phyloP scores from a whole-genome alignment of 306 rosid species.

The Trifolium repens region DNA sequence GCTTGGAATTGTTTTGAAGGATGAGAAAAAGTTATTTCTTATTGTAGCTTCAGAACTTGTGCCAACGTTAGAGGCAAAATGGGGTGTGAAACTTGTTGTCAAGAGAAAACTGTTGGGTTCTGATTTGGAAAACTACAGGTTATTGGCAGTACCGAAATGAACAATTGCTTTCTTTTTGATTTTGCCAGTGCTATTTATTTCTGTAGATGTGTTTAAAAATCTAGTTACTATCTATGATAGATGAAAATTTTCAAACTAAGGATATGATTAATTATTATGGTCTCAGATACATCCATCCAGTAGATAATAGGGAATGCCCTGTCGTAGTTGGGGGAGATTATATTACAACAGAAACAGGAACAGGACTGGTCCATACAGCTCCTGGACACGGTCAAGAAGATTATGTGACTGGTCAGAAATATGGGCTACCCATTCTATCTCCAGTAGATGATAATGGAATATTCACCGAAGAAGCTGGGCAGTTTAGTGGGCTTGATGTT shows the following conservation, averaged over 20 bases:
- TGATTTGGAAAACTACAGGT: slow-evolving; percentile 95
- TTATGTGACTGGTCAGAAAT: slow-evolving; percentile 88
- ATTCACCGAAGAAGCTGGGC: slow-evolving; percentile 98
- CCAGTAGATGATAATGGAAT: slow-evolving; percentile 90
- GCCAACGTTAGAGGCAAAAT: slow-evolving; percentile 83
- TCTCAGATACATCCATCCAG: slow-evolving; percentile 85
- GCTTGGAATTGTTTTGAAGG: slow-evolving; percentile 74
- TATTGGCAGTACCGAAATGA: slow-evolving; percentile 31
- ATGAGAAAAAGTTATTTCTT: slow-evolving; percentile 73
- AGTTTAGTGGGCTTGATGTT: slow-evolving; percentile 90
- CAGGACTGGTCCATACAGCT: slow-evolving; percentile 98
- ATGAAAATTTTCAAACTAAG: slow-evolving; percentile 29
- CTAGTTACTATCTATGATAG: slow-evolving; percentile 2
- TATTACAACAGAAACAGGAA: slow-evolving; percentile 93
- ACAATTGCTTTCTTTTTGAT: slow-evolving; percentile 29
- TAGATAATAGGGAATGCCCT: slow-evolving; percentile 74
- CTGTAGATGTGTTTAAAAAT: slow-evolving; percentile 31
- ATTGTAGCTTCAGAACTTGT: slow-evolving; percentile 91
- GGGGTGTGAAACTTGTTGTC: slow-evolving; percentile 77
- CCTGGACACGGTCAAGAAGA: slow-evolving; percentile 99
- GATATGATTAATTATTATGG: slow-evolving; percentile 26
- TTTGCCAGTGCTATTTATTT: slow-evolving; percentile 27
- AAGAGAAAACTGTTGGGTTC: slow-evolving; percentile 74
- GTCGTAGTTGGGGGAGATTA: slow-evolving; percentile 95
- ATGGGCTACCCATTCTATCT: slow-evolving; percentile 82